Conservation (phyloP, 768 basidiomycete genomes). For the Auriscalpium orientale region DNA sequence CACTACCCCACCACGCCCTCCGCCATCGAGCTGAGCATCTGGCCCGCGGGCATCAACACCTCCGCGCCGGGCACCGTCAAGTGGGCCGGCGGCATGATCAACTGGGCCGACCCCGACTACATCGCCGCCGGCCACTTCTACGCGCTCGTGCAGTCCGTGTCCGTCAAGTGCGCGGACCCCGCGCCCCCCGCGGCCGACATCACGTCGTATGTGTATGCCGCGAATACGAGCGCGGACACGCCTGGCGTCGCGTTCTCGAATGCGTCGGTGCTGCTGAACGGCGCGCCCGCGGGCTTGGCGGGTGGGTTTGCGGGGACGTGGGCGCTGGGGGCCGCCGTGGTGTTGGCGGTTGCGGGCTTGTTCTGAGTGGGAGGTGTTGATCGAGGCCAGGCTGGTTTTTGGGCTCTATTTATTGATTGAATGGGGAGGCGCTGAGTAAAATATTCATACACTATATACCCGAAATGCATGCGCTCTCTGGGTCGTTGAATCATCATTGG, state of each 20-base stretch:
- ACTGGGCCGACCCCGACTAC: slow-evolving; percentile 79
- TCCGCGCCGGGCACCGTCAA: slow-evolving; percentile 60
- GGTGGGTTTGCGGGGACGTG: background rate
- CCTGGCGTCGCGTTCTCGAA: slow-evolving; percentile 57
- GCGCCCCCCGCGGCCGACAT: slow-evolving; percentile 33
- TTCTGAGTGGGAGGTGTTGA: background rate
- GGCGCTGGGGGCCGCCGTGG: background rate
- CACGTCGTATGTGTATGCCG: slow-evolving; percentile 58
- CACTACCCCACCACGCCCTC: slow-evolving; percentile 75
- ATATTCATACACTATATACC: no score
- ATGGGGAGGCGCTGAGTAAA: no score
- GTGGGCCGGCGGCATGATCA: slow-evolving; percentile 79
- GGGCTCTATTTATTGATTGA: no score
- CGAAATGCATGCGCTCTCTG: no score
- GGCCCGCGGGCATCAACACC: slow-evolving; percentile 71
- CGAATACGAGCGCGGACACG: slow-evolving; percentile 43
- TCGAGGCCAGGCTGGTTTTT: no score
- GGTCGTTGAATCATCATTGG: no score
- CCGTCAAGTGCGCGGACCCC: slow-evolving; percentile 56
- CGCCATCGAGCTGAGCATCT: slow-evolving; percentile 73
- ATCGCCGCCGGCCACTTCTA: slow-evolving; percentile 67
- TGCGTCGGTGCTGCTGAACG: slow-evolving; percentile 45
- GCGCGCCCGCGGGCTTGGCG: slow-evolving; percentile 23
- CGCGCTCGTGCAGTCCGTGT: slow-evolving; percentile 51
- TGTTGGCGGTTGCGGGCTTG: background rate